Percentiles rank a stretch among this genome's conserved stretches.
Conservation (phyloP, 169 alveolate genomes). For the Babesia gibsoni region DNA sequence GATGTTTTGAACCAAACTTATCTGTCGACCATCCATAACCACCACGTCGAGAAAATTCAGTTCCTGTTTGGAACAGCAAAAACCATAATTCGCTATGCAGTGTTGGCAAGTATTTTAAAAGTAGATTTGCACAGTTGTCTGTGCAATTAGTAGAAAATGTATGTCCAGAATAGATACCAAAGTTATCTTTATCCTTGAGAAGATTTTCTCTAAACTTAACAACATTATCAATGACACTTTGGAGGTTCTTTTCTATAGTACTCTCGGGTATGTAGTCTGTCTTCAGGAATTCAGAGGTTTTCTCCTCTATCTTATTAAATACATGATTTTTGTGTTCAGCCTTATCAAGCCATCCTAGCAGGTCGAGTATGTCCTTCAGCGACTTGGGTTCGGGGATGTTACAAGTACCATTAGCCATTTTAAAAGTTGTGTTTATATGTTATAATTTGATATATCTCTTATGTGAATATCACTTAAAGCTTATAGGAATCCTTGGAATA, state of each 20-base stretch:
- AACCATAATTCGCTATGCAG: not conserved
- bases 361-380: not conserved
- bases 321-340: not conserved
- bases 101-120: not conserved
- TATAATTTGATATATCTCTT: too few species aligned
- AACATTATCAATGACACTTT: not conserved
- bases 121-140: not conserved
- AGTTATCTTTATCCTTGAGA: not conserved
- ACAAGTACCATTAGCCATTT: too few species aligned
- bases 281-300: not conserved
- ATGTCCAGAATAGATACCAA: not conserved
- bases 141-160: not conserved
- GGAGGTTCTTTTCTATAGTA: not conserved
- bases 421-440: too few species aligned
- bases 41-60: not conserved
- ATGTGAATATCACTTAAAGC: too few species aligned
- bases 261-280: not conserved
- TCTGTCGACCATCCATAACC: not conserved
- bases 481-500: too few species aligned
- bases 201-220: not conserved
- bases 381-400: not conserved
- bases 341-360: not conserved
- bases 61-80: not conserved
- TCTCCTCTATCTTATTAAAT: not conserved
- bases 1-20: not conserved